phyloP scores from a whole-genome alignment of 1,139 yeast species.

The Debaryomyces fabryi region DNA sequence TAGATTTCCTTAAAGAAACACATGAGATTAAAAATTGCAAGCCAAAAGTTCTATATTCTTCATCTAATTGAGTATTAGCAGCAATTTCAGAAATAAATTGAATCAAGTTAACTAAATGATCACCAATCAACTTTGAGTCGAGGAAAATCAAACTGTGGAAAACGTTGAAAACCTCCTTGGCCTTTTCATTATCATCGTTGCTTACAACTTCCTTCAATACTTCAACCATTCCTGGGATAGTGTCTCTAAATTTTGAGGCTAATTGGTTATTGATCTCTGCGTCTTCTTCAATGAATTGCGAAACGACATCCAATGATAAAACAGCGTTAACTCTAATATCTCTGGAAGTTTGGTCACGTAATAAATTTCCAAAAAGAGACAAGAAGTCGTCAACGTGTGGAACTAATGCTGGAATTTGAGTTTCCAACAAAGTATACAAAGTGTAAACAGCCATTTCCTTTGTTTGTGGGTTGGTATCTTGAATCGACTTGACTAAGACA shows the following conservation, averaged over 20 bases:
- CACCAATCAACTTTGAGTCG: slow-evolving; percentile 80
- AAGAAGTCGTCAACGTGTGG: slow-evolving; percentile 69
- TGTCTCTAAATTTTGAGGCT: slow-evolving; percentile 61
- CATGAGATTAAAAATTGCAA: slow-evolving; percentile 83
- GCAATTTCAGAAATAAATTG: slow-evolving; percentile 79
- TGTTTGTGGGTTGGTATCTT: slow-evolving; percentile 55
- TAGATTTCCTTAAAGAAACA: slow-evolving; percentile 71
- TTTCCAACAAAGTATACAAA: slow-evolving; percentile 75
- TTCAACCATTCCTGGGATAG: slow-evolving; percentile 80
- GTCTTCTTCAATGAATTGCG: slow-evolving; percentile 65
- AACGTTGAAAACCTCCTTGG: slow-evolving; percentile 80
- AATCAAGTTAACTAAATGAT: slow-evolving; percentile 68
- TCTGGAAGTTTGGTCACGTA: slow-evolving; percentile 65
- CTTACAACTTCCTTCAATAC: slow-evolving; percentile 77
- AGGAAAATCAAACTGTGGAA: slow-evolving; percentile 77
- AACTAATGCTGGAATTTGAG: slow-evolving; percentile 64
- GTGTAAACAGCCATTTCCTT: slow-evolving; percentile 88
- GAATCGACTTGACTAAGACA: slow-evolving; percentile 68
- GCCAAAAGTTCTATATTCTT: slow-evolving; percentile 81
- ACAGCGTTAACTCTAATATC: slow-evolving; percentile 85
- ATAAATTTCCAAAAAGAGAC: slow-evolving; percentile 65
- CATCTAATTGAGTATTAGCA: slow-evolving; percentile 66
- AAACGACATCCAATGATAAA: slow-evolving; percentile 76
- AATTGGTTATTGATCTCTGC: slow-evolving; percentile 47
- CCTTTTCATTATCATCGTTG: slow-evolving; percentile 70